A percentile compares a stretch with the other conserved stretches of the same genome.
Evolutionary conservation across 139 green algal genomes (phyloP).

Genomic region (Zygnema circumcarinatum): DNA sequence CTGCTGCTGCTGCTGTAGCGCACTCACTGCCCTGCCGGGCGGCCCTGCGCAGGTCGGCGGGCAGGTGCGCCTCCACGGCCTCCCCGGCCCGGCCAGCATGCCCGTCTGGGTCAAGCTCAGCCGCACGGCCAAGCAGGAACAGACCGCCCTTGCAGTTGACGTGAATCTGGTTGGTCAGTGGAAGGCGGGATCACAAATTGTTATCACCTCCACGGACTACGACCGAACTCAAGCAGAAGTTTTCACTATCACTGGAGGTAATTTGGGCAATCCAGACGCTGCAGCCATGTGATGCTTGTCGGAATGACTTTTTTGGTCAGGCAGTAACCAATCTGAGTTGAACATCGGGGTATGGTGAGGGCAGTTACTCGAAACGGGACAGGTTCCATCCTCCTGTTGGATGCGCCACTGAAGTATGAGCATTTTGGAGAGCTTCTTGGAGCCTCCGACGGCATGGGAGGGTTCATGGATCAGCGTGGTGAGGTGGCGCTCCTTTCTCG

Average conservation of each 20-base stretch:
- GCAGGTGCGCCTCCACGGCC: constrained; percentile 28
- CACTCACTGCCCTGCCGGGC: too few relatives aligned
- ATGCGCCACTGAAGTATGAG: not conserved
- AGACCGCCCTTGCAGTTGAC: not conserved
- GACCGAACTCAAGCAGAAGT: constrained; percentile 36
- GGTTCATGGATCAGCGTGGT: constrained; percentile 15
- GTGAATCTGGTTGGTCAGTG: not conserved
- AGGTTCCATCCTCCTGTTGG: not conserved
- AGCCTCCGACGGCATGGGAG: constrained; percentile 6
- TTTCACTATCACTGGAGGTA: constrained; percentile 35
- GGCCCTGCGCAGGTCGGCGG: constrained; percentile 52
- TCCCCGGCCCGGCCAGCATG: constrained; percentile 17
- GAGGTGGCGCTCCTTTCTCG: constrained; percentile 44
- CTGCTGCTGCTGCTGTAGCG: not conserved
- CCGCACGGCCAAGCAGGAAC: not conserved
- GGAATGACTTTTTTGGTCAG: not conserved
- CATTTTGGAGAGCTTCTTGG: constrained; percentile 26
- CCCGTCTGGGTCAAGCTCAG: not conserved
- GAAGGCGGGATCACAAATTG: not conserved
- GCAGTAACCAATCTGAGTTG: not conserved
- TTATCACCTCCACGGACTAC: constrained; percentile 41
- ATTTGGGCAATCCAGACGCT: not conserved
- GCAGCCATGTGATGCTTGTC: not conserved
- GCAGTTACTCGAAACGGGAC: constrained; percentile 2
- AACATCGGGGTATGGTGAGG: not conserved